phyloP scores from a whole-genome alignment of 257 asterid genomes.

The Capsicum chinense region DNA sequence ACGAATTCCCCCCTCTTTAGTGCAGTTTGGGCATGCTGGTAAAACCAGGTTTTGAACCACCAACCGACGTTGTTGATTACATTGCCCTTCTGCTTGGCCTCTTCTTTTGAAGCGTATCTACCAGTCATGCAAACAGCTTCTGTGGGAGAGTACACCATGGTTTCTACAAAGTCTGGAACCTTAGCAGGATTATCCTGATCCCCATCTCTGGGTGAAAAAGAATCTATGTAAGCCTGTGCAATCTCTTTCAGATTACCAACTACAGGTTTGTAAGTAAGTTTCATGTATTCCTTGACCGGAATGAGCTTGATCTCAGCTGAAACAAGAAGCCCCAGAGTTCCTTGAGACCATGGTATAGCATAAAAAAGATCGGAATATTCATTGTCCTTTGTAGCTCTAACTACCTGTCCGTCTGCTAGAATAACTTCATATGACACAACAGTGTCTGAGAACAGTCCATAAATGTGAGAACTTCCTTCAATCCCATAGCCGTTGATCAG shows the following conservation, averaged over 20 bases:
- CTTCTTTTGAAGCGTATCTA: conserved; percentile 79
- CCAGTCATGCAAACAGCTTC: conserved; percentile 92
- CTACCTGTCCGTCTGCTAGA: conserved; percentile 79
- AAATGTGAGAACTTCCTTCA: conserved; percentile 94
- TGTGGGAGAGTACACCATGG: conserved; percentile 74
- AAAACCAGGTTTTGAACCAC: conserved; percentile 98
- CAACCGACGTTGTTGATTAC: conserved; percentile 78
- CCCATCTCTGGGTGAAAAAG: conserved; percentile 71
- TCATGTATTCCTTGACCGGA: conserved; percentile 89
- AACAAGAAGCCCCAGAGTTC: conserved; percentile 50
- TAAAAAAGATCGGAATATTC: conserved; percentile 46
- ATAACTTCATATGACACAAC: conserved; percentile 91
- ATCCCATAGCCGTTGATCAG: conserved; percentile 93
- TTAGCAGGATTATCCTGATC: conserved; percentile 51
- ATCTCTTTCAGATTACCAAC: conserved; percentile 73
- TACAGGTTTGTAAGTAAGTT: conserved; percentile 79
- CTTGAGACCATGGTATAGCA: conserved; percentile 98
- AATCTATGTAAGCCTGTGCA: conserved; percentile 82
- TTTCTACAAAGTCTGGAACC: conserved; percentile 90
- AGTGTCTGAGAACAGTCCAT: conserved; percentile 89
- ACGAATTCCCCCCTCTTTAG: conserved; percentile 86
- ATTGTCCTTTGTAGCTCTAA: conserved; percentile 37
- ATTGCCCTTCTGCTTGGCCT: conserved; percentile 88
- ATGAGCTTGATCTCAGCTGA: conserved; percentile 36
- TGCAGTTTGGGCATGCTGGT: conserved; percentile 96